phyloP scores from a whole-genome alignment of 306 rosid genomes.

The Sechiopsis laciniata region DNA sequence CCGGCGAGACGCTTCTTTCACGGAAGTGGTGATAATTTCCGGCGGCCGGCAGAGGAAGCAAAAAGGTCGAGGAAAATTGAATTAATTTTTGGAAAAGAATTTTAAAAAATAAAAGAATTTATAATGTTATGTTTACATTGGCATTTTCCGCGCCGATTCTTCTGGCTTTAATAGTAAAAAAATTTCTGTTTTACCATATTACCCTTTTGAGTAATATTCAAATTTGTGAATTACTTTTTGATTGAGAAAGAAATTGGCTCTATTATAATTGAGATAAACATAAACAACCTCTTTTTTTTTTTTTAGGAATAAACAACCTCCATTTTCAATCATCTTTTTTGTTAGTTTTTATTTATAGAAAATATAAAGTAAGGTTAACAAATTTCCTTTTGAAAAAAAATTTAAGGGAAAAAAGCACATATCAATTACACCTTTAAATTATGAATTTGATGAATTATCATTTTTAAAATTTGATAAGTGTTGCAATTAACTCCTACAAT shows the following conservation, averaged over 20 bases:
- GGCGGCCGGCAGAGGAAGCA: not conserved
- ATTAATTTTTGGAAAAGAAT: not conserved
- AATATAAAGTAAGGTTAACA: not conserved
- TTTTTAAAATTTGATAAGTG: too few species aligned
- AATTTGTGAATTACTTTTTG: not conserved
- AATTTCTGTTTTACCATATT: not conserved
- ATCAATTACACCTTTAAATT: too few species aligned
- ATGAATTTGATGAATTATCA: too few species aligned
- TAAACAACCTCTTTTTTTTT: not conserved
- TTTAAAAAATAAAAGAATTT: constrained; percentile 10
- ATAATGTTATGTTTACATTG: not conserved
- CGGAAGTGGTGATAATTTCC: not conserved
- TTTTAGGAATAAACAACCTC: not conserved
- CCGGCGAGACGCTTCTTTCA: not conserved
- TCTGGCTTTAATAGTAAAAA: not conserved
- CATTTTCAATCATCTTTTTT: not conserved
- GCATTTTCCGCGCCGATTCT: constrained; percentile 22
- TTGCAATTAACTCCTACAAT: too few species aligned
- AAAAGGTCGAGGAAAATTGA: not conserved
- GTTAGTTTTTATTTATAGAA: not conserved
- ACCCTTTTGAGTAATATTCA: not conserved
- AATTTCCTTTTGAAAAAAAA: not conserved
- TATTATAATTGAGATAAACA: not conserved
- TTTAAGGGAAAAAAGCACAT: too few species aligned
- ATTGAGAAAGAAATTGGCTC: not conserved